Evolutionary conservation across 768 basidiomycete species (phyloP).

Genomic region (Pleurotus giganteus): DNA sequence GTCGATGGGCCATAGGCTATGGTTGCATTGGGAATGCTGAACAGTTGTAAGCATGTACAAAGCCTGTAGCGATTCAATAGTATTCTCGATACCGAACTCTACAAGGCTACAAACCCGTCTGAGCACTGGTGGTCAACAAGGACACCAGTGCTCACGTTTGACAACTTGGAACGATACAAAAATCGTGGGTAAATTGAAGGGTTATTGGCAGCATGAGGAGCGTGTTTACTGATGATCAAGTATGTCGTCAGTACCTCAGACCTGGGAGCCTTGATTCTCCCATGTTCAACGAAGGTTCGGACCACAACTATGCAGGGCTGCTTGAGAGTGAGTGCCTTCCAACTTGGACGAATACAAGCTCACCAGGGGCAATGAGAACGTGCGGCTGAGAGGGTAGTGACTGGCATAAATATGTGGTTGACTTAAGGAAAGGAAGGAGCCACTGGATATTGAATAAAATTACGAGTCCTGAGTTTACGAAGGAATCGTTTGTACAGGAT

Average conservation of each 20-base stretch:
- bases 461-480: too few species aligned
- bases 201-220: too few species aligned
- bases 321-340: not conserved
- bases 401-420: conserved; percentile 36
- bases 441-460: too few species aligned
- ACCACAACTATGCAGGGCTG: conserved; percentile 40
- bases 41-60: conserved; percentile 32
- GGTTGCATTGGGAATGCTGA: conserved; percentile 65
- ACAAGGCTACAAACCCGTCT: conserved; percentile 50
- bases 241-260: conserved; percentile 51
- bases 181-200: too few species aligned
- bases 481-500: too few species aligned
- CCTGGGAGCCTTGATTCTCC: conserved; percentile 39
- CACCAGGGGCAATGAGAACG: conserved; percentile 53
- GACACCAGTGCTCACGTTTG: conserved; percentile 31
- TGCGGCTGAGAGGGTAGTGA: conserved; percentile 53
- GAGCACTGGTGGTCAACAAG: not conserved
- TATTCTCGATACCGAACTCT: conserved; percentile 60
- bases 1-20: conserved; percentile 56
- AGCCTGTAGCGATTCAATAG: conserved; percentile 67
- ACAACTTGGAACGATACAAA: conserved; percentile 73
- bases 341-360: conserved; percentile 9
- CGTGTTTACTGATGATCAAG: conserved; percentile 73
- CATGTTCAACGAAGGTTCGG: conserved; percentile 50
- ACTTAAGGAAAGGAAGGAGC: not conserved